Conservation (phyloP, 495 filamentous ascomycete species). For the Hyaloscypha finlandica region DNA sequence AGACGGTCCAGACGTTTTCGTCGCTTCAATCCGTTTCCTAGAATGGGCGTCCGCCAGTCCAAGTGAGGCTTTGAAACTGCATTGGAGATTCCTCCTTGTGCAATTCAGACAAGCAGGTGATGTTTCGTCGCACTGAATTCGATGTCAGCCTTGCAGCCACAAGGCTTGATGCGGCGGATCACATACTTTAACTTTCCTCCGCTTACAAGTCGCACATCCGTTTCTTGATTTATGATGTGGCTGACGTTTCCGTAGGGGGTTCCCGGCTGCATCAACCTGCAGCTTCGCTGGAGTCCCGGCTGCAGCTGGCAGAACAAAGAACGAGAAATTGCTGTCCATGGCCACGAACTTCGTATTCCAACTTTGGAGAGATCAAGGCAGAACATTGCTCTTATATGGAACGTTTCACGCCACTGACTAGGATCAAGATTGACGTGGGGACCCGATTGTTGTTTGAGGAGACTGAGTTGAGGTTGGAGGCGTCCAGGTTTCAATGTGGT, state of each 20-base stretch:
- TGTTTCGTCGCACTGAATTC: conserved; percentile 16
- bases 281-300: not conserved
- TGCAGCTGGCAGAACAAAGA: not conserved
- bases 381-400: not conserved
- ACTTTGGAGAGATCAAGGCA: not conserved
- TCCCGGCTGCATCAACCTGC: conserved; percentile 1
- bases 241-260: conserved; percentile 3
- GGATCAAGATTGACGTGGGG: not conserved
- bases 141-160: not conserved
- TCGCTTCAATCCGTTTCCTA: not conserved
- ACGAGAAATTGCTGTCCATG: conserved; percentile 9
- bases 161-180: not conserved
- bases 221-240: not conserved
- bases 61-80: not conserved
- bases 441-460: not conserved
- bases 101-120: conserved; percentile 11
- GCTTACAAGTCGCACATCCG: conserved; percentile 9
- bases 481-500: not conserved
- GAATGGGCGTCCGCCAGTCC: not conserved
- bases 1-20: not conserved
- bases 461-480: not conserved
- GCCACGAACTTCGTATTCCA: conserved; percentile 5
- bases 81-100: conserved; percentile 2
- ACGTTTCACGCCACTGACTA: not conserved
- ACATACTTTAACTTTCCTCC: conserved; percentile 12